Evolutionary conservation across 1,284 basidiomycete species (phyloP).

Genomic region (Ganoderma resinaceum): DNA sequence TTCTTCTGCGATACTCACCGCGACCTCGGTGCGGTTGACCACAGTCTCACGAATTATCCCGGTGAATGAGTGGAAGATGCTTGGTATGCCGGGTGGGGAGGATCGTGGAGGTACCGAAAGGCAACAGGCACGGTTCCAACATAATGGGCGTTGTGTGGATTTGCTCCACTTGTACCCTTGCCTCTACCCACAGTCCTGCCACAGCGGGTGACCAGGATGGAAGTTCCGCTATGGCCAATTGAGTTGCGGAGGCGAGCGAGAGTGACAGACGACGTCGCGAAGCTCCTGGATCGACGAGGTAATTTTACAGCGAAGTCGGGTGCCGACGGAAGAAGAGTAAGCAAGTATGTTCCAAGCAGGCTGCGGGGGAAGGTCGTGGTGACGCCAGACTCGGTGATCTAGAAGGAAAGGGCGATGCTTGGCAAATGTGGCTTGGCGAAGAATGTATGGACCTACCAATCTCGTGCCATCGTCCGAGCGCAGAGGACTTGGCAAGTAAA

Average conservation of each 20-base stretch:
- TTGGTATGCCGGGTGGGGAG: not conserved
- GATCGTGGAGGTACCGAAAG: slow-evolving; percentile 15
- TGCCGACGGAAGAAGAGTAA: not conserved
- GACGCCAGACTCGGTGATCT: not conserved
- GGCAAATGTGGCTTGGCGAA: slow-evolving; percentile 1
- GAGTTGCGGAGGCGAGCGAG: not conserved
- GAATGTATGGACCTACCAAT: not conserved
- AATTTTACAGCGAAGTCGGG: slow-evolving; percentile 1
- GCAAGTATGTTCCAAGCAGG: not conserved
- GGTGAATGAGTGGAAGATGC: slow-evolving; percentile 8
- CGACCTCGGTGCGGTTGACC: slow-evolving; percentile 2
- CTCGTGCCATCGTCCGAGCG: not conserved
- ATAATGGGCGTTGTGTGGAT: slow-evolving; percentile 1
- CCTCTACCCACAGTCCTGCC: not conserved
- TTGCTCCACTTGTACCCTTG: not conserved
- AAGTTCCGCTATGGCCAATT: not conserved
- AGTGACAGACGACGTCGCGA: not conserved
- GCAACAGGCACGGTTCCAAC: slow-evolving; percentile 17
- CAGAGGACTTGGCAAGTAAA: not conserved
- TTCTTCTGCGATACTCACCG: slow-evolving; percentile 4
- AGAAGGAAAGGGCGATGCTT: not conserved
- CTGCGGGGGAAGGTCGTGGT: not conserved
- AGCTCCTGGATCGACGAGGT: not conserved
- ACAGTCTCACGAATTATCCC: slow-evolving; percentile 16
- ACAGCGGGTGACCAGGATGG: not conserved